Evolutionary conservation across 2,329 filamentous ascomycete genomes (phyloP).

Genomic region (Blastomyces percursus): DNA sequence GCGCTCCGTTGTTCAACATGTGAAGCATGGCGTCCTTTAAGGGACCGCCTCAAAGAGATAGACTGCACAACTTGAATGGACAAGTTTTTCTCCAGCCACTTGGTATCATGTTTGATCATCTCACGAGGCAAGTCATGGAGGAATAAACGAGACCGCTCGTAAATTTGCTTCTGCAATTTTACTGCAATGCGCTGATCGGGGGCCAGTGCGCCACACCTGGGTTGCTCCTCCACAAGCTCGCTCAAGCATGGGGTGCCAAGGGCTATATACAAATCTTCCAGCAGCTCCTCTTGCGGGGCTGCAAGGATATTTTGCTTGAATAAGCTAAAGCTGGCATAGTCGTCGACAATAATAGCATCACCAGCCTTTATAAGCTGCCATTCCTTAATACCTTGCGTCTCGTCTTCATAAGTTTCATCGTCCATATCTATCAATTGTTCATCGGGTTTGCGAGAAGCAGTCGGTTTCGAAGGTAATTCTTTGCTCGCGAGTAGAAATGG

Average conservation of each 20-base stretch:
- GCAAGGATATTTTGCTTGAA: conserved; percentile 79
- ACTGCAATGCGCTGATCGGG: conserved; percentile 58
- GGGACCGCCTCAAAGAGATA: conserved; percentile 64
- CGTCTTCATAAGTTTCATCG: conserved; percentile 46
- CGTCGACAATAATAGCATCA: conserved; percentile 70
- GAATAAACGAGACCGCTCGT: conserved; percentile 83
- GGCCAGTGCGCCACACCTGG: conserved; percentile 56
- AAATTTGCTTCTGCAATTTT: conserved; percentile 64
- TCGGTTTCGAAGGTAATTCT: conserved; percentile 44
- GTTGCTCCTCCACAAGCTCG: conserved; percentile 64
- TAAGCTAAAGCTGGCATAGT: conserved; percentile 76
- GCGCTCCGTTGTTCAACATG: conserved; percentile 67
- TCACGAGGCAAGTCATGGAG: conserved; percentile 71
- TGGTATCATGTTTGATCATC: conserved; percentile 71
- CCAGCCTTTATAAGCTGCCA: conserved; percentile 64
- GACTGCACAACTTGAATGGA: conserved; percentile 65
- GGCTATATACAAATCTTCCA: conserved; percentile 74
- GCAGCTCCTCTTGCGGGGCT: conserved; percentile 75
- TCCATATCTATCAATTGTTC: conserved; percentile 18
- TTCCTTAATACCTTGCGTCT: conserved; percentile 57
- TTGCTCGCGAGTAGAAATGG: conserved; percentile 75
- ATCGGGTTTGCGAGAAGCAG: conserved; percentile 14
- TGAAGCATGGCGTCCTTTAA: conserved; percentile 57
- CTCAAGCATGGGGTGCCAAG: conserved; percentile 71
- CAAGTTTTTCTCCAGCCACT: conserved; percentile 83